Base-by-base conservation (phyloP, 2,329 filamentous ascomycete genomes). In the Aspergillus aculeatus region DNA sequence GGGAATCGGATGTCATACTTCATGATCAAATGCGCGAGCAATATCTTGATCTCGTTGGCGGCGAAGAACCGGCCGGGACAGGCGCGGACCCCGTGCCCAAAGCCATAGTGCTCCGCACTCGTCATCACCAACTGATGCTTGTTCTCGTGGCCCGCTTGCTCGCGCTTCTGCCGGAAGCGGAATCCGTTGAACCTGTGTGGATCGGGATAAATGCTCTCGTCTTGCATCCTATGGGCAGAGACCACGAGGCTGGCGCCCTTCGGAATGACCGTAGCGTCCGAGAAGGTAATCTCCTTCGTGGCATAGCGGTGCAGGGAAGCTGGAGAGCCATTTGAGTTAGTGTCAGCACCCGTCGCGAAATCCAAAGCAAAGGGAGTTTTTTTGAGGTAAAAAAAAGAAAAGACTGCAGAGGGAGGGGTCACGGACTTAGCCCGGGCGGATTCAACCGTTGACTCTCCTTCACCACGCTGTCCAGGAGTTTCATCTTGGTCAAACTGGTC, bases 61-160 rank as follows among this genome's bases (percentile, higher is more conserved):
- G 73, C 73, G 50, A 73, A 73, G 61, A 72, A 74, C 0, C 73
- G 65, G 0, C 74, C 73, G 6, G 74, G 73, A 55, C 74, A 76
- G 0, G 73, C 68, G 35, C 65, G 59, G 31, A 63, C 68, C 6
- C 74, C 73, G 47, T 71, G 65, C 5, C 74, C 73, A 50, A 74
- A 76, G 31, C 63, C 59, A 5, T 73, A 62, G 11, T 63, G 58
- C 0, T 58, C 60, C 10, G 31, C 38, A 21, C 54, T 60, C 0
- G 69, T 68, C 16, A 65, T 64, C 9, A 64, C 61, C 32, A 64
- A 62, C 58, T 69, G 62, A 41, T 56, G 24, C 48, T 61, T 44
- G 32, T 60, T 59, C 16, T 57, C 61, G 14, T 69, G 31, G 2
- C 58, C 60, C 11, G 61, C 51, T 12, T 53, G 19, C 11, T 60